Evolutionary conservation across 768 basidiomycete genomes (phyloP), one percentile per base, ranked within the genome.

Genomic region (Tubosaeta brunneosetosa): DNA sequence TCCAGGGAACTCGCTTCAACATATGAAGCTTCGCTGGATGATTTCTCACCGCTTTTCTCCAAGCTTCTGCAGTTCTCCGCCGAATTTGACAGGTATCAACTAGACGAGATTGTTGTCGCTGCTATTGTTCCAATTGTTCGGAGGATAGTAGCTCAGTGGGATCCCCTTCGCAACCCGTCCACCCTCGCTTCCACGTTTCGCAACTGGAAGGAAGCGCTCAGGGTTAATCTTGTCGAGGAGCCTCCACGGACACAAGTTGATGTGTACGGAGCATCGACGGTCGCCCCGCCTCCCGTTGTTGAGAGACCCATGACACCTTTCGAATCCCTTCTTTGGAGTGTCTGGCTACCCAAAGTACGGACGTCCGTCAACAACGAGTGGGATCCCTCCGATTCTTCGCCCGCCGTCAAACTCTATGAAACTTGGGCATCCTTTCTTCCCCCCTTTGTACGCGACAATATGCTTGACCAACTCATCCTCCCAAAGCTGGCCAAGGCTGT

Each of bases 331-430:
- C 70, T 98, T 13, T 98, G 97, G 94, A 91, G 86, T 58, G 76
- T 90, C 10, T 99, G 94, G 97, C 73, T 99, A 26, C 97, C 97
- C 0, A 91, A 84, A 71, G 86, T 98, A n/a, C 83, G 97, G 26
- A 91, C 91, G 0, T 78, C 82, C 11, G 85, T 98, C 66, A 98
- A 98, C 70, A 98, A 99, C 67, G 88, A 94, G 31, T 99, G 97
- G 97, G 73, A 78, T 10, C 84, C 94, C 3, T 73, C 78, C 47
- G 73, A 83, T 36, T 84, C 94, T 4, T 72, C 80, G 14, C 84
- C 89, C 13, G 91, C 86, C 5, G 82, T 97, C 36, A 82, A 79
- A 44, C 73, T 99, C 3, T 90, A 93, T 63, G 91, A 95, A 69
- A 77, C 83, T 0, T 98, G 97, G 97, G 80, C 85, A 1, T 79